Evolutionary conservation across 306 rosid genomes (phyloP).

Genomic region (Betula pendula): DNA sequence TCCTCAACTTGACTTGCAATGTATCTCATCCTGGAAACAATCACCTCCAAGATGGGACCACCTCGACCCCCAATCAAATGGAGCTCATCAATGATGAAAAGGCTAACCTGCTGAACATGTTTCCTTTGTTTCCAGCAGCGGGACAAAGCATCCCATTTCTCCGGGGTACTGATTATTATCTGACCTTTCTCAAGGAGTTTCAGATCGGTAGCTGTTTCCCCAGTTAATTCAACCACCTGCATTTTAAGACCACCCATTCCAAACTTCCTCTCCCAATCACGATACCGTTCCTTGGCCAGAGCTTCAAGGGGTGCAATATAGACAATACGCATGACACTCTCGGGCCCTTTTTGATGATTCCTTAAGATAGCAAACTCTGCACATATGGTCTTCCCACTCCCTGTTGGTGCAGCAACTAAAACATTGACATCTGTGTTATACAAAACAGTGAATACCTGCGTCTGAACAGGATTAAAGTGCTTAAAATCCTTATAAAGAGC

Average conservation of each 20-base stretch:
- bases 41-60: constrained; percentile 82
- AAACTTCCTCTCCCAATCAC: constrained; percentile 91
- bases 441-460: constrained; percentile 86
- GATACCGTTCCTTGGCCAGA: constrained; percentile 79
- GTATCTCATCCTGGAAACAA: constrained; percentile 87
- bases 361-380: constrained; percentile 88
- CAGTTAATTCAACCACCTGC: constrained; percentile 77
- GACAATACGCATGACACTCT: constrained; percentile 73
- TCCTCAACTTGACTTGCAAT: constrained; percentile 82
- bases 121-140: constrained; percentile 93
- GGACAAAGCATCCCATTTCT: constrained; percentile 97
- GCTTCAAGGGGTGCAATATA: constrained; percentile 84
- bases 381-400: constrained; percentile 95
- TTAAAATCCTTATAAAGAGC: constrained; percentile 76
- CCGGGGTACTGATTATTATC: constrained; percentile 87
- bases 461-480: constrained; percentile 96
- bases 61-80: constrained; percentile 95
- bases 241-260: constrained; percentile 59
- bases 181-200: constrained; percentile 87
- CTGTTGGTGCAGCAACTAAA: constrained; percentile 91
- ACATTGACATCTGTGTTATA: constrained; percentile 87
- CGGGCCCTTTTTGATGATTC: constrained; percentile 73
- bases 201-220: constrained; percentile 76
- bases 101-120: constrained; percentile 83
- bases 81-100: constrained; percentile 82